Base-by-base conservation (phyloP, 2,329 filamentous ascomycete genomes). In the Colletotrichum liaoningense region DNA sequence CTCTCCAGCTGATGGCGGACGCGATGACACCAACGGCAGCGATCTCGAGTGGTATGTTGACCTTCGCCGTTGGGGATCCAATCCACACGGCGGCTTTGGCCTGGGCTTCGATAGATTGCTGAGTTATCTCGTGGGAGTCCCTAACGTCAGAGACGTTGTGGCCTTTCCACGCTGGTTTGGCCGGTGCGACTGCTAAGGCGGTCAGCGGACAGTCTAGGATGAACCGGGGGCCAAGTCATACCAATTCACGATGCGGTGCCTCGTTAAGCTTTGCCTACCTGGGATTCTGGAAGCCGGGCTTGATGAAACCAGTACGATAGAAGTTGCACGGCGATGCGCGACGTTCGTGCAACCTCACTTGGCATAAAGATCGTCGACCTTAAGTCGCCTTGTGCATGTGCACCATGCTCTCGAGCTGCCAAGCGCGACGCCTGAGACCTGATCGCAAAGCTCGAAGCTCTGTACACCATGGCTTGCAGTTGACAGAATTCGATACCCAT, bases 31-130 rank as follows among this genome's bases (percentile, higher is more conserved):
- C 60, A 76, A 79, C 35, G 62, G 75, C 66, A 57, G 74, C 62
- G 57, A 73, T 49, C 83, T 98, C 67, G 90, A 93, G 77, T 98
- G 95, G 95, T 98, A 98, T 80, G 86, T 94, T 28, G 95, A 98
- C 81, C 88, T 98, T 74, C 91, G 95, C 74, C 92, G 93, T 76
- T 98, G 95, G 90, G 95, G 95, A n/a, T 95, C 93, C 77, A 94
- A 95, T 69, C 95, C 95, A 46, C 95, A 98, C 79, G 95, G 95
- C 55, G 95, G 95, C 1, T 98, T 97, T 80, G 95, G 95, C 3
- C 82, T 98, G 69, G 95, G 95, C 9, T 97, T 97, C 80, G 95
- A 98, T 86, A 90, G 95, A 68, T 88, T 98, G 75, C 83, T 98
- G 77, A 92, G 93, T 79, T 98, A 97, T 84, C 86, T 98, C 68